Evolutionary conservation across 2,329 filamentous ascomycete species (phyloP).

Genomic region (Harringtonia aguacate): DNA sequence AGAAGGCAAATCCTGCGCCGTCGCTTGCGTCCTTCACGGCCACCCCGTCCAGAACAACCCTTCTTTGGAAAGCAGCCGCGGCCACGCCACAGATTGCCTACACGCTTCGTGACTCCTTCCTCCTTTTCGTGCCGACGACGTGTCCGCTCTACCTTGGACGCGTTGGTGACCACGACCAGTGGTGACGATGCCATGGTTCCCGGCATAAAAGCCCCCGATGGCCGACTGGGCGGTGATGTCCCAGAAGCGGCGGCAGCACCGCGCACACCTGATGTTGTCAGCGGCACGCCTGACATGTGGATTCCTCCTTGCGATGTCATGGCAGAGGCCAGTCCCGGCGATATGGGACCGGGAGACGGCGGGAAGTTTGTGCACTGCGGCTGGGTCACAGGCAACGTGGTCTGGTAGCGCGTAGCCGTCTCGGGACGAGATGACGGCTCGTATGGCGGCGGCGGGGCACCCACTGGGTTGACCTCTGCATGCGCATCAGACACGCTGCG

Average conservation of each 20-base stretch:
- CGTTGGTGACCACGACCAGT: constrained; percentile 16
- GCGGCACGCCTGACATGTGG: constrained; percentile 46
- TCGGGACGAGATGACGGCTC: constrained; percentile 32
- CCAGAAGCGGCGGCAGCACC: constrained; percentile 12
- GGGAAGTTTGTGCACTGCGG: constrained; percentile 35
- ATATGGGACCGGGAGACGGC: constrained; percentile 49
- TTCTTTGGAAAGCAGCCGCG: constrained; percentile 49
- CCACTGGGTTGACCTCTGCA: neutral
- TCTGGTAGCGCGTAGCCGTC: constrained; percentile 39
- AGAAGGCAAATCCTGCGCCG: constrained; percentile 41
- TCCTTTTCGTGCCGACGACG: constrained; percentile 54
- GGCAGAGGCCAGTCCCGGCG: constrained; percentile 49
- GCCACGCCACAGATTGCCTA: constrained; percentile 54
- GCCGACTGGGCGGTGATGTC: constrained; percentile 28
- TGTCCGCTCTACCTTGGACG: constrained; percentile 36
- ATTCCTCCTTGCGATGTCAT: constrained; percentile 55
- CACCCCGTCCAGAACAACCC: constrained; percentile 57
- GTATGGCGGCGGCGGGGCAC: constrained; percentile 39
- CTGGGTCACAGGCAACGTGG: constrained; percentile 47
- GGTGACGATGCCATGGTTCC: neutral
- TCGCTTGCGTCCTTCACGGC: constrained; percentile 52
- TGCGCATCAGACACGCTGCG: no score
- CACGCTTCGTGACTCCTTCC: constrained; percentile 45
- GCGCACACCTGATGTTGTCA: constrained; percentile 30
- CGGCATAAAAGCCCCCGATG: constrained; percentile 29